Evolutionary conservation across 2,329 filamentous ascomycete genomes (phyloP).

Genomic region (Fusarium drepaniforme): DNA sequence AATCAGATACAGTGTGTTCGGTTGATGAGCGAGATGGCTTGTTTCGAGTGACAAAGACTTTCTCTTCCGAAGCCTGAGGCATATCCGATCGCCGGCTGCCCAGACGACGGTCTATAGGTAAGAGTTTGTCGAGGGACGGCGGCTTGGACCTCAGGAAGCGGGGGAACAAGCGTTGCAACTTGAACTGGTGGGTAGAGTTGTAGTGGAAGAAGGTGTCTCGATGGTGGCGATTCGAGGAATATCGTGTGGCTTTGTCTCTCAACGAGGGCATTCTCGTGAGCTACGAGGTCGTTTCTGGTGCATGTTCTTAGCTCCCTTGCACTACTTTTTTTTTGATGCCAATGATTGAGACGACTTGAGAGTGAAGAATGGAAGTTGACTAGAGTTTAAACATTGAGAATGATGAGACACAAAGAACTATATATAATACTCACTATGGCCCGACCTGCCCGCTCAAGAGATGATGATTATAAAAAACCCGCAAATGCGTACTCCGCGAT

Average conservation of each 20-base stretch:
- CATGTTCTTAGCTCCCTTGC: constrained; percentile 24
- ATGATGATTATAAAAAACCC: neutral
- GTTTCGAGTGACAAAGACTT: constrained; percentile 36
- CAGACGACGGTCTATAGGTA: constrained; percentile 38
- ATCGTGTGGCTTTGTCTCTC: constrained; percentile 43
- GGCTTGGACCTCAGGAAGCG: constrained; percentile 23
- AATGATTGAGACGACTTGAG: neutral
- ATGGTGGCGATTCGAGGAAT: constrained; percentile 32
- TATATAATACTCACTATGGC: constrained; percentile 24
- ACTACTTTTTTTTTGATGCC: neutral
- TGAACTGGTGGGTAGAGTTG: constrained; percentile 4
- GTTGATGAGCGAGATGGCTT: constrained; percentile 35
- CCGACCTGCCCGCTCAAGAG: neutral
- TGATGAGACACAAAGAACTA: neutral
- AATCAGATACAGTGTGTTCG: constrained; percentile 14
- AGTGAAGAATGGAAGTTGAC: neutral
- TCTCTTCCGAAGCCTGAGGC: constrained; percentile 41
- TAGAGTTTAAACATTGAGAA: no score
- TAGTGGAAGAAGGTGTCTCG: constrained; percentile 8
- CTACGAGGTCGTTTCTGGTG: constrained; percentile 15
- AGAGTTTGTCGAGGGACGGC: constrained; percentile 20
- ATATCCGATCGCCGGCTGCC: constrained; percentile 42
- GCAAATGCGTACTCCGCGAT: constrained; percentile 38
- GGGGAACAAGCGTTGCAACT: constrained; percentile 12
- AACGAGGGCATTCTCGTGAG: constrained; percentile 45